phyloP scores from a whole-genome alignment of 768 basidiomycete species.

The Kwoniella bestiolae region DNA sequence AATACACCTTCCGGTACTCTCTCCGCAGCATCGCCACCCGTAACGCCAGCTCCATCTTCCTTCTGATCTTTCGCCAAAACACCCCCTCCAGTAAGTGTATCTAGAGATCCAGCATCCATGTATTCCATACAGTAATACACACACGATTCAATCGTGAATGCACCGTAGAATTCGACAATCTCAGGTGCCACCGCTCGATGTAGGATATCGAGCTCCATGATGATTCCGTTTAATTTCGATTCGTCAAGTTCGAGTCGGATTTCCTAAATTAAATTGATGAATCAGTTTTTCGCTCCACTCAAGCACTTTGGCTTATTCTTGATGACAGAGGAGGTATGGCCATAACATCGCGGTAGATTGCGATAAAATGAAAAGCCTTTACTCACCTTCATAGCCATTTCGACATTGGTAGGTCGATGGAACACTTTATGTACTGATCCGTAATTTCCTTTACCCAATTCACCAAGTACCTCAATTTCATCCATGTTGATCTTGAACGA shows the following conservation, averaged over 20 bases:
- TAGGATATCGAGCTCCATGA: conserved; percentile 98
- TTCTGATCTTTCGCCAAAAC: conserved; percentile 58
- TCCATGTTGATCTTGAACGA: conserved; percentile 94
- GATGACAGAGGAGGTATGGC: too few species aligned
- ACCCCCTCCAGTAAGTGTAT: conserved; percentile 70
- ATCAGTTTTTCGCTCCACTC: too few species aligned
- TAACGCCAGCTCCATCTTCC: conserved; percentile 16
- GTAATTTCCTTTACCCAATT: conserved; percentile 94
- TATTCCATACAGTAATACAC: conserved; percentile 99
- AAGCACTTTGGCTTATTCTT: too few species aligned
- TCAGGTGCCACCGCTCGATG: conserved; percentile 88
- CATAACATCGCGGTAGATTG: background rate
- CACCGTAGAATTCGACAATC: conserved; percentile 98
- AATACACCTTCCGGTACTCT: conserved; percentile 71
- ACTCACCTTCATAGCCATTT: conserved; percentile 97
- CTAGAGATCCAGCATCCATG: conserved; percentile 98
- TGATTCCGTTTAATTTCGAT: conserved; percentile 89
- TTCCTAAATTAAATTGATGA: conserved; percentile 74
- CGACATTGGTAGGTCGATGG: conserved; percentile 90
- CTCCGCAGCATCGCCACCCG: too few species aligned
- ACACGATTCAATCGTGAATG: conserved; percentile 99
- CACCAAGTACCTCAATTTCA: conserved; percentile 85
- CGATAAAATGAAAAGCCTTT: background rate
- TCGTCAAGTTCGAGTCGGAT: conserved; percentile 95
- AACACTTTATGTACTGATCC: conserved; percentile 95